phyloP scores from a whole-genome alignment of 1,139 yeast species.

The Yamadazyma spencermartinsiae region DNA sequence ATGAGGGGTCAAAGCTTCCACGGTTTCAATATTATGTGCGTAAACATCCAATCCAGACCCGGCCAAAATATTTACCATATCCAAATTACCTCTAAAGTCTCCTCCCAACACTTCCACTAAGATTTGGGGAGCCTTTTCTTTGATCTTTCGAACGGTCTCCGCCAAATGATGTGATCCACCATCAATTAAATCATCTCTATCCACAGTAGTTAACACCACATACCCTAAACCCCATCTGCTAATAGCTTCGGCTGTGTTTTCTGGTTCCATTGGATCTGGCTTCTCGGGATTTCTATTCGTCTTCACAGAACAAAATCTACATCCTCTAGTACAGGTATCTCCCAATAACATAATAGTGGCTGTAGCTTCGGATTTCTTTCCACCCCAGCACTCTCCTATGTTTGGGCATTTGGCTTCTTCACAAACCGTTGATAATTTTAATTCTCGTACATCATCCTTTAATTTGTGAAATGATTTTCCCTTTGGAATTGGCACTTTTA shows the following conservation, averaged over 20 bases:
- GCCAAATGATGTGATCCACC: slow-evolving; percentile 94
- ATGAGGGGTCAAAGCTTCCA: slow-evolving; percentile 90
- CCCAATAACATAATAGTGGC: slow-evolving; percentile 99
- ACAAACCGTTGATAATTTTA: slow-evolving; percentile 92
- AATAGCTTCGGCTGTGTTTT: slow-evolving; percentile 96
- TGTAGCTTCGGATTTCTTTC: slow-evolving; percentile 92
- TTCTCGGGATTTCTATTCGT: slow-evolving; percentile 85
- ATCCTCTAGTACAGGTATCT: slow-evolving; percentile 98
- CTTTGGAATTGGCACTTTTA: slow-evolving; percentile 92
- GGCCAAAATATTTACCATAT: slow-evolving; percentile 80
- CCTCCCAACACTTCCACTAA: slow-evolving; percentile 94
- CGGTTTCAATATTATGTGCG: slow-evolving; percentile 97
- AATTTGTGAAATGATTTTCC: slow-evolving; percentile 80
- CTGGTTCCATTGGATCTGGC: slow-evolving; percentile 96
- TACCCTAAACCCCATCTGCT: slow-evolving; percentile 98
- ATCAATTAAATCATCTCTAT: slow-evolving; percentile 90
- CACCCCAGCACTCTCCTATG: slow-evolving; percentile 99
- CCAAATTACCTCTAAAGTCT: slow-evolving; percentile 89
- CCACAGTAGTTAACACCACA: slow-evolving; percentile 96
- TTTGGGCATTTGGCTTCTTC: slow-evolving; percentile 99
- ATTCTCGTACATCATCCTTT: slow-evolving; percentile 83
- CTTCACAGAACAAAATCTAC: slow-evolving; percentile 96
- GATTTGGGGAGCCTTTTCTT: slow-evolving; percentile 85
- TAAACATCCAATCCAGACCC: slow-evolving; percentile 89
- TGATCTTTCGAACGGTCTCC: slow-evolving; percentile 81